phyloP scores from a whole-genome alignment of 129 eudicot genomes.

The Centaurea solstitialis region DNA sequence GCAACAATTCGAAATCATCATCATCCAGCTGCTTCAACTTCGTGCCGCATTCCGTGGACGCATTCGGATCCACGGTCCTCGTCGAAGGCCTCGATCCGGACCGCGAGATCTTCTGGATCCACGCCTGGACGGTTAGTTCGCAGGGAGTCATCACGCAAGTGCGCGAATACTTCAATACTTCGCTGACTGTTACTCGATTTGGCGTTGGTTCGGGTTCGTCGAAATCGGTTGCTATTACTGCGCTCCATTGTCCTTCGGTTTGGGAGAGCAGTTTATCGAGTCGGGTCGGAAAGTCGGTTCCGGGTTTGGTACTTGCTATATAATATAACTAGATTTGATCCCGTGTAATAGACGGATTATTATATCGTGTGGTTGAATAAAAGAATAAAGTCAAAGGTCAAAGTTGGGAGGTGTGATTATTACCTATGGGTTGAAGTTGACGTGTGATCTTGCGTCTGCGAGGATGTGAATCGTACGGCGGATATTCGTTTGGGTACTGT shows the following conservation, averaged over 20 bases:
- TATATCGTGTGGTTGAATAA: constrained; percentile 27
- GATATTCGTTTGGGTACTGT: constrained; percentile 38
- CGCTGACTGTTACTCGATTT: constrained; percentile 69
- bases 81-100: constrained; percentile 79
- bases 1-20: constrained; percentile 19
- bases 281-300: constrained; percentile 86
- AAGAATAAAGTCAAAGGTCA: constrained; percentile 28
- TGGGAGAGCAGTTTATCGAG: constrained; percentile 80
- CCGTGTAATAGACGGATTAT: too few relatives aligned
- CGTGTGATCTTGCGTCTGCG: constrained; percentile 30
- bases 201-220: constrained; percentile 22
- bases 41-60: constrained; percentile 61
- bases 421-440: constrained; percentile 27
- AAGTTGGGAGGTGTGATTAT: constrained; percentile 13
- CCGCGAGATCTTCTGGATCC: constrained; percentile 79
- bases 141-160: constrained; percentile 92
- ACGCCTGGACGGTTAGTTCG: constrained; percentile 92
- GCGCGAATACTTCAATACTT: constrained; percentile 88
- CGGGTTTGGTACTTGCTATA: constrained; percentile 89
- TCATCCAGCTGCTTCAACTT: too few relatives aligned
- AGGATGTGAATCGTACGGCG: constrained; percentile 49
- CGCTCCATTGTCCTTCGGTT: constrained; percentile 75
- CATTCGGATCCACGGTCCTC: constrained; percentile 77
- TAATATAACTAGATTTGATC: too few relatives aligned
- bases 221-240: constrained; percentile 26